Evolutionary conservation across 495 filamentous ascomycete genomes (phyloP).

Genomic region (Penicillium steckii): DNA sequence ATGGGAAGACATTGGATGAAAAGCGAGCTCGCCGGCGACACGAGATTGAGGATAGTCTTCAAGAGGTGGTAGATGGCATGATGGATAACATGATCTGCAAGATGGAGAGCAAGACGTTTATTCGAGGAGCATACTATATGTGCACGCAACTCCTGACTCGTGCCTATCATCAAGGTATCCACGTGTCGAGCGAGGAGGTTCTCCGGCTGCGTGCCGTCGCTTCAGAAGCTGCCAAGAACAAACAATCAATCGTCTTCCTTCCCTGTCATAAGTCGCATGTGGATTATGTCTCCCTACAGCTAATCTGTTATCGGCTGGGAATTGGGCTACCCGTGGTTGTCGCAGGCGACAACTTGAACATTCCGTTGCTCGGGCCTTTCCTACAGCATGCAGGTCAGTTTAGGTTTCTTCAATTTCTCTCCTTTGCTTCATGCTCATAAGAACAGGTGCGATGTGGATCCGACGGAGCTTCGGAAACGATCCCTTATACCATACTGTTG

Average conservation of each 20-base stretch:
- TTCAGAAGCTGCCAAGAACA: constrained; percentile 75
- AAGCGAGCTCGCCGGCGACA: constrained; percentile 55
- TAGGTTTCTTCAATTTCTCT: neutral
- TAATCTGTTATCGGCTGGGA: constrained; percentile 92
- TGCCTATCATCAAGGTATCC: constrained; percentile 94
- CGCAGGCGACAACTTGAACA: constrained; percentile 93
- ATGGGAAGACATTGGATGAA: constrained; percentile 39
- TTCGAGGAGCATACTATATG: constrained; percentile 87
- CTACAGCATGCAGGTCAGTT: constrained; percentile 81
- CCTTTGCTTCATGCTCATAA: constrained; percentile 9
- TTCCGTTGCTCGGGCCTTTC: constrained; percentile 85
- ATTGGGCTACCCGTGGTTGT: constrained; percentile 90
- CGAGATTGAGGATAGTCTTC: constrained; percentile 61
- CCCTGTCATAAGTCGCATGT: constrained; percentile 94
- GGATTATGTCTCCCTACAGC: constrained; percentile 89
- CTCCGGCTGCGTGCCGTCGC: constrained; percentile 77
- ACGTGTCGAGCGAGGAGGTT: constrained; percentile 93
- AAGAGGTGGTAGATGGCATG: constrained; percentile 78
- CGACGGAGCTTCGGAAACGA: constrained; percentile 90
- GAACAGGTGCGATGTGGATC: constrained; percentile 88
- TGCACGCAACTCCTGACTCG: constrained; percentile 83
- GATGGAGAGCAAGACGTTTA: constrained; percentile 93
- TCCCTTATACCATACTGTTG: constrained; percentile 81
- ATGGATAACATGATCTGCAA: constrained; percentile 98
- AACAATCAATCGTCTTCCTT: constrained; percentile 93